These are phyloP conservation scores for Phytophthora crassamura DNA, from an alignment of 352 stramenopile species.

Conservation along the genomic window DNA sequence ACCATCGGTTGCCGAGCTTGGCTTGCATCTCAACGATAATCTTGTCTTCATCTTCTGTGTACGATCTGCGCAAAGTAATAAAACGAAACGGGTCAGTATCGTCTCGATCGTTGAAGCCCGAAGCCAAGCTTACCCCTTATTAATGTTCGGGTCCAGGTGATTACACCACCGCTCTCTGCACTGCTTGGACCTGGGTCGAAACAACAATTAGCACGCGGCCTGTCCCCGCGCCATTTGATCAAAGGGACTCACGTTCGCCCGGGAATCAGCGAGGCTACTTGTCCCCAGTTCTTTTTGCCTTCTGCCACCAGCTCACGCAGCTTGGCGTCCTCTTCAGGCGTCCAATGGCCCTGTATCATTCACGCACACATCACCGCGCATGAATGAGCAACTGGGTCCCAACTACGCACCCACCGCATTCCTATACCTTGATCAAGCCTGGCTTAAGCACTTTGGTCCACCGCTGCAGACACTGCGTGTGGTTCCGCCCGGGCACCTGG, in stretches of 20 bases:
- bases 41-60: conserved; percentile 92
- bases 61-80: conserved; percentile 50
- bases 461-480: conserved; percentile 93
- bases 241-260: conserved; percentile 72
- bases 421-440: conserved; percentile 90
- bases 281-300: conserved; percentile 92
- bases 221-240: conserved; percentile 3
- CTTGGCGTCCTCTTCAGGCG: conserved; percentile 90
- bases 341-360: conserved; percentile 86
- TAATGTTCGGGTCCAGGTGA: conserved; percentile 92
- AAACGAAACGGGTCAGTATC: neutral
- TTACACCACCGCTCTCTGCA: conserved; percentile 94
- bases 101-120: neutral
- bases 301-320: conserved; percentile 85
- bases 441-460: conserved; percentile 95
- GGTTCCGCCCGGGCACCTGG: conserved; percentile 90
- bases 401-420: too few species aligned
- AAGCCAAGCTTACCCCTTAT: conserved; percentile 78
- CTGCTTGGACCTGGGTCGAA: conserved; percentile 85
- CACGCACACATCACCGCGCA: conserved; percentile 3
- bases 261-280: conserved; percentile 83
- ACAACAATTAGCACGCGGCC: conserved; percentile 20
- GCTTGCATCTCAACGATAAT: conserved; percentile 94
- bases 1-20: conserved; percentile 93
- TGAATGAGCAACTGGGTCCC: neutral